These are phyloP conservation scores for Fusarium cicatricum DNA, from an alignment of 2,329 filamentous ascomycete species.

Conservation along the genomic window DNA sequence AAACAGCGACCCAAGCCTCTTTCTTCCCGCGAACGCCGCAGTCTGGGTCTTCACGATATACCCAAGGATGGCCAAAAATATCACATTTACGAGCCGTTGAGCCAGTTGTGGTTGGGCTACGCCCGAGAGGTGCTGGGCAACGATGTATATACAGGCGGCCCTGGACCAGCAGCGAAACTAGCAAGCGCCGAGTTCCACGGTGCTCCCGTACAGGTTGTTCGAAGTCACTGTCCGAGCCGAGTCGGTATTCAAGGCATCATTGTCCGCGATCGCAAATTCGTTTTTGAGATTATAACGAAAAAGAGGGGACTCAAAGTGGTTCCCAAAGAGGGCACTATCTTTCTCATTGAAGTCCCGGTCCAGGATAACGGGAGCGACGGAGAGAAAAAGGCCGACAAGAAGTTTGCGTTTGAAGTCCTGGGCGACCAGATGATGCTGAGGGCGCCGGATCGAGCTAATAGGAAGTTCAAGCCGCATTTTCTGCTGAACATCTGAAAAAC, in stretches of 20 bases:
- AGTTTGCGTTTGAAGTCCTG: slow-evolving; percentile 81
- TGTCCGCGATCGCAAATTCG: slow-evolving; percentile 85
- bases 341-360: slow-evolving; percentile 74
- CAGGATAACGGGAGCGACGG: slow-evolving; percentile 19
- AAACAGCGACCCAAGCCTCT: slow-evolving; percentile 71
- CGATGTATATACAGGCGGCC: slow-evolving; percentile 63
- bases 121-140: slow-evolving; percentile 80
- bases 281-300: slow-evolving; percentile 83
- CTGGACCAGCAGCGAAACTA: slow-evolving; percentile 74
- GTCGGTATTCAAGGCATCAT: slow-evolving; percentile 89
- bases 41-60: slow-evolving; percentile 76
- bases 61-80: slow-evolving; percentile 71
- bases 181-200: slow-evolving; percentile 92
- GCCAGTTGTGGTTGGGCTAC: slow-evolving; percentile 84
- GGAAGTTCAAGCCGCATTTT: slow-evolving; percentile 90
- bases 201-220: slow-evolving; percentile 80
- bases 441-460: slow-evolving; percentile 84
- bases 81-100: slow-evolving; percentile 77
- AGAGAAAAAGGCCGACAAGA: slow-evolving; percentile 34
- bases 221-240: slow-evolving; percentile 80
- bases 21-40: slow-evolving; percentile 80
- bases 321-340: slow-evolving; percentile 90
- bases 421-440: slow-evolving; percentile 88
- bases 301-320: slow-evolving; percentile 77
- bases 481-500: slow-evolving; percentile 71